Evolutionary conservation across 805 yeast genomes (phyloP), one percentile per base, ranked within the genome.

Genomic region (Wickerhamiella azymoides): DNA sequence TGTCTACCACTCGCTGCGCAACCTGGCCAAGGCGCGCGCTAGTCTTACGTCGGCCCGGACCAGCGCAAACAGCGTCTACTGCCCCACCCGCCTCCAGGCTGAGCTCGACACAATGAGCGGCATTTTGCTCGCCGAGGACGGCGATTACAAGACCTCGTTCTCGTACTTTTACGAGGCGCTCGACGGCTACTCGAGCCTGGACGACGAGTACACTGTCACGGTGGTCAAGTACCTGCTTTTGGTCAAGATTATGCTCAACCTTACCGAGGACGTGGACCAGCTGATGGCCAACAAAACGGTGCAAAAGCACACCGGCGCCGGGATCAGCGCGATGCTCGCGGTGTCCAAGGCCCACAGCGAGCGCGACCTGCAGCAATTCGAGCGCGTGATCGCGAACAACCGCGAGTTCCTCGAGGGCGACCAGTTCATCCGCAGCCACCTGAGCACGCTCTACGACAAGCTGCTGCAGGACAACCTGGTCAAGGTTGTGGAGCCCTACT

Each of bases 21-120:
- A 92, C 62, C 73, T 84, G 57, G 82, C 96, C 5, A 92, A 89
- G 66, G 76, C 95, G 5, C 77, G 84, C 57, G 96, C 97, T 7
- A 79, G 96, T 2, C 71, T 92, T 56, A 86, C 97, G 2, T 79
- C 94, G 40, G 96, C 98, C 1, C 76, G 97, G 63, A 92, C 98
- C 0, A 81, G 94, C 2, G 98, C 98, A n/a, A 93, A 92, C 62
- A 75, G 96, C 18, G 84, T 92, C 44, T 93, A 88, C 67, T 84
- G 95, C 57, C 94, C 97, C 9, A 83, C 96, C n/a, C 69, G 79
- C 43, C 73, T 81, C 55, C 95, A 92, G 65, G 97, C 97, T 1
- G 94, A 86, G 60, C 73, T 92, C 46, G 99, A 92, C 62, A 75
- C 84, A 66, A 86, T 89, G 80, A 80, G 93, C 60, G 98, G 99